Base-by-base conservation (phyloP, 2,329 filamentous ascomycete genomes). In the Colletotrichum incanum region DNA sequence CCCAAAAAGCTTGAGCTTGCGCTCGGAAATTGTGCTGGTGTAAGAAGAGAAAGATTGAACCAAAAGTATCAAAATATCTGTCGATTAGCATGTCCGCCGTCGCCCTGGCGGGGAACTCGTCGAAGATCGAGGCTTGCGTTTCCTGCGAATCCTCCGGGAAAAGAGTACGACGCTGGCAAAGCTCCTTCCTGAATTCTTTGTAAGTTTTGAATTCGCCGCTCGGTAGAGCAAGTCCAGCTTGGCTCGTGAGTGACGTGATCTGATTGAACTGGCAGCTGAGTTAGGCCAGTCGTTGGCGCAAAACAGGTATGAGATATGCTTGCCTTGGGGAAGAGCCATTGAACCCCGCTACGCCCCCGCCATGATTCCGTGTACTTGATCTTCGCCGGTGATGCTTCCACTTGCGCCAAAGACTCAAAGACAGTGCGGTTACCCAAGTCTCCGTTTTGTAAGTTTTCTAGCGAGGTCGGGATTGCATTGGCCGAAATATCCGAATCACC, bases 51-150 rank as follows among this genome's bases (percentile, higher is more conserved):
- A 60, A 60, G 9, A 60, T 26, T 8, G 56, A 28, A 14, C 56
- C 56, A 16, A 60, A 60, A 9, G 56, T 47, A 9, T n/a, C 16
- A 26, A 60, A 60, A 31, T 75, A 78, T 78, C 5, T 74, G 16
- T 84, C 87, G 77, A 84, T 90, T 55, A 84, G 82, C 72, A 78
- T 77, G 20, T 91, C 88, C 88, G 86, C 89, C 5, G 79, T 76
- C 1, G 86, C 89, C 74, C 90, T 81, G 70, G 82, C 82, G 63
- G 61, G 56, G 11, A 60, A 60, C 26, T 43, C 37, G 39, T 34
- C n/a, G 56, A 47, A 45, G 16, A 60, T 47, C n/a, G 56, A 59
- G 23, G 41, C 18, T 18, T 60, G 56, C 18, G 56, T 26, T 11
- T 26, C 56, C 2, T 45, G 26, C 18, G 56, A 3, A 23, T 47